These are phyloP conservation scores for Theileria parva DNA, from an alignment of 169 alveolate genomes.

Conservation along the genomic window DNA sequence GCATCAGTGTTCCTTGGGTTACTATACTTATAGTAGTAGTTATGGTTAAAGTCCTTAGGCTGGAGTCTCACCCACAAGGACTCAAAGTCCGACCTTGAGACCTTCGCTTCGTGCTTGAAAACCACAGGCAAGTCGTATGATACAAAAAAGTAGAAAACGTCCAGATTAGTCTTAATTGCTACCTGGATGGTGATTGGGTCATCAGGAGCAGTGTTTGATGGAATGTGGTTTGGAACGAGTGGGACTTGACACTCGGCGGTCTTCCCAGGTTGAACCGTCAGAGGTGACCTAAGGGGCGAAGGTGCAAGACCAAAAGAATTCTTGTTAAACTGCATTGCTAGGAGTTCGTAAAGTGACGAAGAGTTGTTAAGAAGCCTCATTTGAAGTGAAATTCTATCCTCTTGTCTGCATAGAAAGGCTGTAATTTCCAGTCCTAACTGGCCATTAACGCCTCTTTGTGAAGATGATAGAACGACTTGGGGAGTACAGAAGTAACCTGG, in stretches of 20 bases:
- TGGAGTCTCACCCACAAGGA: conserved; percentile 26
- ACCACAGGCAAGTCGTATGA: conserved; percentile 53
- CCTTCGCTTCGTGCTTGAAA: conserved; percentile 27
- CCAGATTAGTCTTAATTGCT: conserved; percentile 64
- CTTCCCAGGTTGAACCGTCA: conserved; percentile 50
- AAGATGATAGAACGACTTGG: conserved; percentile 35
- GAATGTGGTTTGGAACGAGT: conserved; percentile 34
- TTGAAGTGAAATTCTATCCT: conserved; percentile 42
- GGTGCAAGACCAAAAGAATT: conserved; percentile 63
- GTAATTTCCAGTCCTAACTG: conserved; percentile 58
- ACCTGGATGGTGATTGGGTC: conserved; percentile 55
- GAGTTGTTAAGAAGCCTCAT: conserved; percentile 47
- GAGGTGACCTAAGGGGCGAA: conserved; percentile 41
- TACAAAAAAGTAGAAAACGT: conserved; percentile 55
- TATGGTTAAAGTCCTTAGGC: not conserved
- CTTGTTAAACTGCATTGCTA: conserved; percentile 65
- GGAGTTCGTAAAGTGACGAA: conserved; percentile 34
- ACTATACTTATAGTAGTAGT: not conserved
- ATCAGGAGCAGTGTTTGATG: conserved; percentile 50
- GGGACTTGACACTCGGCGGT: conserved; percentile 49
- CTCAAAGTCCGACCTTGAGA: conserved; percentile 28
- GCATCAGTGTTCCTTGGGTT: not conserved
- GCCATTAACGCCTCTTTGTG: conserved; percentile 63
- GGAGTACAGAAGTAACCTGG: conserved; percentile 33
- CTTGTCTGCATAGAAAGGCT: conserved; percentile 48